Percentiles rank a stretch among this genome's conserved stretches.
These are phyloP conservation scores for Dactylellina leptospora DNA, from an alignment of 2,329 filamentous ascomycete genomes.

Conservation along the genomic window DNA sequence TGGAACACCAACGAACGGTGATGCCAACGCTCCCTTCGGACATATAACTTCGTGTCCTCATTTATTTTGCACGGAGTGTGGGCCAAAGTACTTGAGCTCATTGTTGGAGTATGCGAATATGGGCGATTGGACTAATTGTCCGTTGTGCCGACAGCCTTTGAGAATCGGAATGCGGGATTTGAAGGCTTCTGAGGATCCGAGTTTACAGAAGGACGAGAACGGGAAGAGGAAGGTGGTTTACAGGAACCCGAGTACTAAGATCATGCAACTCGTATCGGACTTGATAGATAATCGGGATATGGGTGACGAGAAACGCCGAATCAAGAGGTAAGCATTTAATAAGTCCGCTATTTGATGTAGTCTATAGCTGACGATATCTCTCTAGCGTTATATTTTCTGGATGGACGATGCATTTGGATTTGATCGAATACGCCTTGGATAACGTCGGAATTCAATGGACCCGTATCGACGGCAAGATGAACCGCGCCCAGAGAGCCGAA, in stretches of 20 bases:
- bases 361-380: slow-evolving; percentile 69
- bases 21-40: slow-evolving; percentile 72
- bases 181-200: slow-evolving; percentile 65
- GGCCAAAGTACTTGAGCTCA: slow-evolving; percentile 43
- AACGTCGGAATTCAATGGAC: slow-evolving; percentile 57
- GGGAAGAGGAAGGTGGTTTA: slow-evolving; percentile 73
- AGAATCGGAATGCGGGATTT: slow-evolving; percentile 74
- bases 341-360: slow-evolving; percentile 76
- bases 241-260: slow-evolving; percentile 89
- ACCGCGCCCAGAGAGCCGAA: slow-evolving; percentile 52
- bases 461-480: slow-evolving; percentile 58
- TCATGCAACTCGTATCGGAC: slow-evolving; percentile 79
- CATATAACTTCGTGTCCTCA: slow-evolving; percentile 89
- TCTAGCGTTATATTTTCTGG: slow-evolving; percentile 63
- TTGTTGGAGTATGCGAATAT: slow-evolving; percentile 52
- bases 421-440: slow-evolving; percentile 54
- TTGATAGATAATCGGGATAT: slow-evolving; percentile 72
- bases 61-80: slow-evolving; percentile 78
- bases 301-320: slow-evolving; percentile 73
- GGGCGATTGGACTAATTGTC: slow-evolving; percentile 64
- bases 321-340: slow-evolving; percentile 68
- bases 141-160: slow-evolving; percentile 72
- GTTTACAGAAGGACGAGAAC: slow-evolving; percentile 62
- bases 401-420: slow-evolving; percentile 55
- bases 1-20: slow-evolving; percentile 59